A percentile compares a stretch with the other conserved stretches of the same genome.
Conservation (phyloP, 805 yeast genomes). For the Sungouiozyma intestinalis region DNA sequence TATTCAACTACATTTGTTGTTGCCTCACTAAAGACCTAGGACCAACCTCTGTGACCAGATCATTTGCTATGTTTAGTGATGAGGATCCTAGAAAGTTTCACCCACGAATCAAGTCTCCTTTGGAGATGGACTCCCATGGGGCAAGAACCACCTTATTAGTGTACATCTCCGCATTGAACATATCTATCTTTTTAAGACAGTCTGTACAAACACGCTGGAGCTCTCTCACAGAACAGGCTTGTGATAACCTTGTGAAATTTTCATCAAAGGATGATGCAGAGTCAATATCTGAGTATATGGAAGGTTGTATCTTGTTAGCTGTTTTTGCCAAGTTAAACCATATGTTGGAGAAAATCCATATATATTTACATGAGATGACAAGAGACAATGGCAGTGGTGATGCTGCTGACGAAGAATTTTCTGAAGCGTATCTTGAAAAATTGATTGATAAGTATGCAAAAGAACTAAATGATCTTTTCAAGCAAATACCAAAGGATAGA, state of each 20-base stretch:
- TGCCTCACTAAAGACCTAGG: conserved; percentile 71
- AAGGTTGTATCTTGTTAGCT: conserved; percentile 41
- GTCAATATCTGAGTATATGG: conserved; percentile 3
- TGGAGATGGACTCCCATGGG: conserved; percentile 16
- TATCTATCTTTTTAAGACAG: conserved; percentile 56
- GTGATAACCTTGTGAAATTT: neutral
- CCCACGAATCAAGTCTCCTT: conserved; percentile 14
- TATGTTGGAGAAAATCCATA: conserved; percentile 51
- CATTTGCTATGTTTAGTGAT: conserved; percentile 26
- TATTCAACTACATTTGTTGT: conserved; percentile 54
- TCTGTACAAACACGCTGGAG: conserved; percentile 55
- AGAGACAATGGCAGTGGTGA: conserved; percentile 4
- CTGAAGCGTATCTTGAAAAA: conserved; percentile 10
- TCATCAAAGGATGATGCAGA: neutral
- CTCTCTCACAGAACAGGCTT: conserved; percentile 15
- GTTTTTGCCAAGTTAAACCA: conserved; percentile 49
- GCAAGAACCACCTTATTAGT: conserved; percentile 34
- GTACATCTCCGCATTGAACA: conserved; percentile 52
- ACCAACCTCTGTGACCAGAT: conserved; percentile 40
- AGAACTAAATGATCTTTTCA: conserved; percentile 33
- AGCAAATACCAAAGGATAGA: conserved; percentile 31
- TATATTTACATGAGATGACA: conserved; percentile 33
- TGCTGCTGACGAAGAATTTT: conserved; percentile 9
- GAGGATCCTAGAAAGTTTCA: conserved; percentile 9
- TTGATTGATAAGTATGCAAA: conserved; percentile 36